These are phyloP conservation scores for Suillus clintonianus DNA, from an alignment of 768 basidiomycete genomes.

Conservation along the genomic window DNA sequence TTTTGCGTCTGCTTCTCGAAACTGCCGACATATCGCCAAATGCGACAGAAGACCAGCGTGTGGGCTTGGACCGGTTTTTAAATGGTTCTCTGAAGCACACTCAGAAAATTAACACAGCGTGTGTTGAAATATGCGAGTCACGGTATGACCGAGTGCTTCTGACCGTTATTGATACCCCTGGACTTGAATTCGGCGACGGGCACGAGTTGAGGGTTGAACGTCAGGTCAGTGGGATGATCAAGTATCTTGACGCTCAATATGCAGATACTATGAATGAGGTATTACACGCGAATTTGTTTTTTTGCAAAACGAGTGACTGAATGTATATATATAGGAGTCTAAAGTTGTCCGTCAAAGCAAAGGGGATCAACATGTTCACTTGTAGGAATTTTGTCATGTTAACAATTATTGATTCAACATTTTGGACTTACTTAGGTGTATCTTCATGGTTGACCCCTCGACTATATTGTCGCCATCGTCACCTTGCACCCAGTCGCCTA, in stretches of 20 bases:
- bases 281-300: slow-evolving; percentile 1
- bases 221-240: slow-evolving; percentile 72
- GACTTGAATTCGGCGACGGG: slow-evolving; percentile 73
- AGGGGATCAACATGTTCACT: slow-evolving; percentile 87
- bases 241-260: slow-evolving; percentile 78
- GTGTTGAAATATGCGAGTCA: slow-evolving; percentile 82
- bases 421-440: slow-evolving; percentile 56
- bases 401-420: slow-evolving; percentile 12
- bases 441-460: slow-evolving; percentile 82
- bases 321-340: slow-evolving; percentile 59
- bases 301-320: slow-evolving; percentile 2
- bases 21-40: slow-evolving; percentile 81
- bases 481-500: slow-evolving; percentile 48
- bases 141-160: slow-evolving; percentile 77
- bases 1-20: slow-evolving; percentile 77
- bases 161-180: slow-evolving; percentile 85
- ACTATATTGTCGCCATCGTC: slow-evolving; percentile 61
- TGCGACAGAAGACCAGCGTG: slow-evolving; percentile 74
- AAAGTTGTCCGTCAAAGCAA: slow-evolving; percentile 87
- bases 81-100: slow-evolving; percentile 63
- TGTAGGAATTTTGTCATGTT: slow-evolving; percentile 49
- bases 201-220: slow-evolving; percentile 78
- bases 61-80: slow-evolving; percentile 64
- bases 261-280: slow-evolving; percentile 89
- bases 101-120: slow-evolving; percentile 62